Conservation (phyloP, 163 green algal genomes). For the Picocystis sp. region DNA sequence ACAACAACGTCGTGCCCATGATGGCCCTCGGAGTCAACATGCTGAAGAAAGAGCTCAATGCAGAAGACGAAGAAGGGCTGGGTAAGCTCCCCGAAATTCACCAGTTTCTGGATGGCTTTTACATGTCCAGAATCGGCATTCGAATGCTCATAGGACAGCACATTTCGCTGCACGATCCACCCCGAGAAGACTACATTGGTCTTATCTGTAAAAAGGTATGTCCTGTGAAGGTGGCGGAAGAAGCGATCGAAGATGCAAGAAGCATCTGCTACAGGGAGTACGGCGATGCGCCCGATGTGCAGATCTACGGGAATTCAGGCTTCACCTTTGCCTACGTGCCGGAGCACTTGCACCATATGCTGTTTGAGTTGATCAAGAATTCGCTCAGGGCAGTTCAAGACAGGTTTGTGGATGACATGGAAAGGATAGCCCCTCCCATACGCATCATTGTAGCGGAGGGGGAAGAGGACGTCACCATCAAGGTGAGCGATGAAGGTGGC, state of each 20-base stretch:
- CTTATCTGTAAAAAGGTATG: constrained; percentile 71
- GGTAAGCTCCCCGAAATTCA: constrained; percentile 76
- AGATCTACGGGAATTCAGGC: constrained; percentile 70
- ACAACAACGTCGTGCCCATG: constrained; percentile 88
- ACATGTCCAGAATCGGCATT: constrained; percentile 95
- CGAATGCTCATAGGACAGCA: constrained; percentile 94
- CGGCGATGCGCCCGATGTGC: constrained; percentile 70
- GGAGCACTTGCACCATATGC: constrained; percentile 87
- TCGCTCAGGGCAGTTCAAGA: constrained; percentile 74
- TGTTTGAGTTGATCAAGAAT: constrained; percentile 86
- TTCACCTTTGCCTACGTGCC: constrained; percentile 93
- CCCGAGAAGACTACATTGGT: constrained; percentile 65
- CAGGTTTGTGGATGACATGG: constrained; percentile 52
- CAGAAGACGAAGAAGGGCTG: constrained; percentile 6
- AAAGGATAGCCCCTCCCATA: constrained; percentile 48
- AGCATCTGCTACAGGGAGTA: constrained; percentile 85
- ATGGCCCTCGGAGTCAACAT: constrained; percentile 59
- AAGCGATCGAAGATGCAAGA: constrained; percentile 74
- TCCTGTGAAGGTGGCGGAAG: constrained; percentile 41
- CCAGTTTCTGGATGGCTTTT: constrained; percentile 91
- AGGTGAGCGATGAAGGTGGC: constrained; percentile 87
- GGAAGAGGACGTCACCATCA: constrained; percentile 95
- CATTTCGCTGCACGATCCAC: constrained; percentile 76
- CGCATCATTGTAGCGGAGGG: constrained; percentile 85
- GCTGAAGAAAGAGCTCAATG: constrained; percentile 34